Percentiles rank a stretch among this genome's conserved stretches.
Conservation (phyloP, 495 filamentous ascomycete species). For the Cenococcum geophilum region DNA sequence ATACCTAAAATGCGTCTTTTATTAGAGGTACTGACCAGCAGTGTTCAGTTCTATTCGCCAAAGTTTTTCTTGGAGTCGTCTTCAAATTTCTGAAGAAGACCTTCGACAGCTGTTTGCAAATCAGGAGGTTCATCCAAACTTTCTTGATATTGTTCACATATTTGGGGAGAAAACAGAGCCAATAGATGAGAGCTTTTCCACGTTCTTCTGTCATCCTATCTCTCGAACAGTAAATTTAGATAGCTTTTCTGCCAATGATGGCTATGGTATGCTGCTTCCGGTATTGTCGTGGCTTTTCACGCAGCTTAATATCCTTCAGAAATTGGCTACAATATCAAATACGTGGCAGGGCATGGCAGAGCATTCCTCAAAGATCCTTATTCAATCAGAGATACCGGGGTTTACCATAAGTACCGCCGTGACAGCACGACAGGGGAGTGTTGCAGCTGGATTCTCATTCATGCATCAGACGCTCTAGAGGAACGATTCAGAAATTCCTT, state of each 20-base stretch:
- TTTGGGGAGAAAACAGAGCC: slow-evolving; percentile 6
- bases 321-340: slow-evolving; percentile 4
- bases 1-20: neutral
- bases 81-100: neutral
- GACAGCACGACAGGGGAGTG: neutral
- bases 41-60: neutral
- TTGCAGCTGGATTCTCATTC: neutral
- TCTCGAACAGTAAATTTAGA: neutral
- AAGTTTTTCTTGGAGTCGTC: slow-evolving; percentile 1
- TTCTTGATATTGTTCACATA: slow-evolving; percentile 4
- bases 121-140: neutral
- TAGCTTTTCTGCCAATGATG: neutral
- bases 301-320: neutral
- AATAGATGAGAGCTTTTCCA: neutral
- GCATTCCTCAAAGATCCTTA: neutral
- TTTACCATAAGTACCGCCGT: neutral
- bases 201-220: neutral
- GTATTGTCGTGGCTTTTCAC: neutral
- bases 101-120: neutral
- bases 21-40: neutral
- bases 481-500: neutral
- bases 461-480: slow-evolving; percentile 2
- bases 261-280: neutral
- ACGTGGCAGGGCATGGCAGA: neutral
- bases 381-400: neutral